Conservation (phyloP, 352 stramenopile genomes). For the Globisporangium alternatum region DNA sequence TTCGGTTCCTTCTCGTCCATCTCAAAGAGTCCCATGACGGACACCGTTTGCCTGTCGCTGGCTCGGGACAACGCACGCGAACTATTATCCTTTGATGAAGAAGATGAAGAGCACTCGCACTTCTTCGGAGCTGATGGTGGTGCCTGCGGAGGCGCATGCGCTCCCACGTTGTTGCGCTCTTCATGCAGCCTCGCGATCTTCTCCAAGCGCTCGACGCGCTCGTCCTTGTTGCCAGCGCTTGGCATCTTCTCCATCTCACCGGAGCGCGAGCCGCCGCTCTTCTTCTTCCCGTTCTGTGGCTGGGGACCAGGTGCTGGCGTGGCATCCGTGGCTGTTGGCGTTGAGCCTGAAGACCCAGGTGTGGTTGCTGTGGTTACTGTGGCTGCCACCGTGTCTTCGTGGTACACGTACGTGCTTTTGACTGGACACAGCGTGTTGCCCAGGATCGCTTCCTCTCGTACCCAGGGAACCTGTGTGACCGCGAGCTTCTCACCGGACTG, state of each 20-base stretch:
- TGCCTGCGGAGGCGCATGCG: conserved; percentile 18
- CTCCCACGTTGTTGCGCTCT: conserved; percentile 57
- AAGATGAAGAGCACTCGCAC: conserved; percentile 13
- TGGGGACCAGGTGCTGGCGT: conserved; percentile 15
- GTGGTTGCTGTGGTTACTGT: not conserved
- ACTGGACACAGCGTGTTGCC: conserved; percentile 62
- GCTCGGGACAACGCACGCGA: conserved; percentile 18
- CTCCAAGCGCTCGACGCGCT: conserved; percentile 66
- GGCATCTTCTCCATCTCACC: conserved; percentile 74
- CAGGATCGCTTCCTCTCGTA: conserved; percentile 57
- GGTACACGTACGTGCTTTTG: conserved; percentile 76
- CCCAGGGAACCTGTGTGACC: conserved; percentile 53
- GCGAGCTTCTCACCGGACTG: conserved; percentile 31
- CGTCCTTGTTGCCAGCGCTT: conserved; percentile 54
- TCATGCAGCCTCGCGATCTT: conserved; percentile 61
- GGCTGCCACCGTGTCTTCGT: conserved; percentile 38
- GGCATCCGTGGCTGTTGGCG: not conserved
- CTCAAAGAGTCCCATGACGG: conserved; percentile 75
- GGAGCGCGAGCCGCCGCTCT: conserved; percentile 23
- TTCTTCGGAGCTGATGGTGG: conserved; percentile 6
- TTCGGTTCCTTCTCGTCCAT: conserved; percentile 73
- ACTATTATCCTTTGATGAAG: conserved; percentile 19
- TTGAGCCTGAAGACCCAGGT: not conserved
- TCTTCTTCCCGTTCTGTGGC: conserved; percentile 43
- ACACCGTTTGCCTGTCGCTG: conserved; percentile 25